Conservation (phyloP, 2,329 filamentous ascomycete species). For the Penicillium oxalicum region DNA sequence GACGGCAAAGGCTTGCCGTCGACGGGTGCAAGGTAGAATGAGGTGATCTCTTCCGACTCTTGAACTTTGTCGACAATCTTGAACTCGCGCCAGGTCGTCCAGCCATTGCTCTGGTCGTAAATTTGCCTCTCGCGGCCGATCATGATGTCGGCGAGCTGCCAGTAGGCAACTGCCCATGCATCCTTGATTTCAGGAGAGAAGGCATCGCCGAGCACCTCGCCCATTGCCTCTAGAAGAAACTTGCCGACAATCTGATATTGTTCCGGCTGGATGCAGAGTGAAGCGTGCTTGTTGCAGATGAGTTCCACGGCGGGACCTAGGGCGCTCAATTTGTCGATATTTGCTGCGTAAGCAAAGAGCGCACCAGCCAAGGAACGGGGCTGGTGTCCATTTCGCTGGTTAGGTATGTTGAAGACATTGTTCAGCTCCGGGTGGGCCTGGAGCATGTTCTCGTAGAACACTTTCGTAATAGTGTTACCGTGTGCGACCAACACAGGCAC, state of each 20-base stretch:
- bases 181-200: constrained; percentile 59
- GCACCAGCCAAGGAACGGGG: constrained; percentile 62
- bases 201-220: constrained; percentile 59
- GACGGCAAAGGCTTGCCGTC: constrained; percentile 56
- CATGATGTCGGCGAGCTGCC: constrained; percentile 66
- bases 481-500: constrained; percentile 63
- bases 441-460: constrained; percentile 67
- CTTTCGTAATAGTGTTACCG: constrained; percentile 61
- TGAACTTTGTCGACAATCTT: constrained; percentile 57
- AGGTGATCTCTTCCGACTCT: constrained; percentile 64
- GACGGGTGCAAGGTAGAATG: constrained; percentile 62
- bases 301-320: constrained; percentile 56
- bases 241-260: constrained; percentile 67
- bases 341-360: constrained; percentile 64
- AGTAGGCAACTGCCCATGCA: constrained; percentile 68
- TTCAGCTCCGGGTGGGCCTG: constrained; percentile 59
- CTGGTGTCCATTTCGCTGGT: constrained; percentile 64
- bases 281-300: constrained; percentile 72
- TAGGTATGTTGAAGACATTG: constrained; percentile 65
- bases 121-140: constrained; percentile 60
- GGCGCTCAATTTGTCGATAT: constrained; percentile 62
- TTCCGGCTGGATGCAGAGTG: constrained; percentile 60
- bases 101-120: constrained; percentile 56
- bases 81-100: constrained; percentile 64
- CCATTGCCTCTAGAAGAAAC: constrained; percentile 63